phyloP scores from a whole-genome alignment of 2,329 filamentous ascomycete species.

The Trichophyton simii region DNA sequence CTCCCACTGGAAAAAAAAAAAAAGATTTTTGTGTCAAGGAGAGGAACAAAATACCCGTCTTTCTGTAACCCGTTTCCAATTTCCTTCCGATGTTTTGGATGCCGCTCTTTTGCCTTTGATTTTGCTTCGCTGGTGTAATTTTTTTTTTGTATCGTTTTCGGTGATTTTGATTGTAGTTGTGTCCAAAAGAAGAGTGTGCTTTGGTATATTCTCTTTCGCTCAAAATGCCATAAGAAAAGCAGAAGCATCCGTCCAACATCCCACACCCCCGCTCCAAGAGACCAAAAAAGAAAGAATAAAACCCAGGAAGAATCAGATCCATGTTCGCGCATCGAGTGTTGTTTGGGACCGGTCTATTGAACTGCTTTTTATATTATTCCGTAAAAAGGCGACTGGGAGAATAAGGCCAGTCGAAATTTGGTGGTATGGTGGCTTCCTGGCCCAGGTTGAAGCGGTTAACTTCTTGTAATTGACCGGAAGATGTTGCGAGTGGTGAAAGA shows the following conservation, averaged over 20 bases:
- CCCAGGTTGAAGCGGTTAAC: background rate
- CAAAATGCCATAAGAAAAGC: conserved; percentile 1
- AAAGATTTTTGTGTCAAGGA: background rate
- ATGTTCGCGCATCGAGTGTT: background rate
- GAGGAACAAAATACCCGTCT: conserved; percentile 4
- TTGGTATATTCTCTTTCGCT: conserved; percentile 5
- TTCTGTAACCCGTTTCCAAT: conserved; percentile 9
- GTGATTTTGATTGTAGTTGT: background rate
- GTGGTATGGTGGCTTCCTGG: background rate
- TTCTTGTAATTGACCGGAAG: background rate
- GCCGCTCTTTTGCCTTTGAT: conserved; percentile 5
- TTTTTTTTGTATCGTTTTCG: background rate
- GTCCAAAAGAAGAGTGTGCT: conserved; percentile 4
- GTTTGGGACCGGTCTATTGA: background rate
- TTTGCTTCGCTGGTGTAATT: conserved; percentile 5
- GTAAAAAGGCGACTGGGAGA: background rate
- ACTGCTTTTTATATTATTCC: background rate
- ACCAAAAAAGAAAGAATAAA: conserved; percentile 1
- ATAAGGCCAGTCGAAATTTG: background rate
- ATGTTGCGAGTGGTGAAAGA: background rate
- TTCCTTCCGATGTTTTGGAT: conserved; percentile 8
- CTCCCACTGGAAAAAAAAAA: background rate
- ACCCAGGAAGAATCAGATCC: background rate
- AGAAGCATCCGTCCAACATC: background rate
- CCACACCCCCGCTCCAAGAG: conserved; percentile 3